Percentiles rank a stretch among this genome's conserved stretches.
These are phyloP conservation scores for Fusarium cyanostomum DNA, from an alignment of 2,329 filamentous ascomycete species.

Conservation along the genomic window DNA sequence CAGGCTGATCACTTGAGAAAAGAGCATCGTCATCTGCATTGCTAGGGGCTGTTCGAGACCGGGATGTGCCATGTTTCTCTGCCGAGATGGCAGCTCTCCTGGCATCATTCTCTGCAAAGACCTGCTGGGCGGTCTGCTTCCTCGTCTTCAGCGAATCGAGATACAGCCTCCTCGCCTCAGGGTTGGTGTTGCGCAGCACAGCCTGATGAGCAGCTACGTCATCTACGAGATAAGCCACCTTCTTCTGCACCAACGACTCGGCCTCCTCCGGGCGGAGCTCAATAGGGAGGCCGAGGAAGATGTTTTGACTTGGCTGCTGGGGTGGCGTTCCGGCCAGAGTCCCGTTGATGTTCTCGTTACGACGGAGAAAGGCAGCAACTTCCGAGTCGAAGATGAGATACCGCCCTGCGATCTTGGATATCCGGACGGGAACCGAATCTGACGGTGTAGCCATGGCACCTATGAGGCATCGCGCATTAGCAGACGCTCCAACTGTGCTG, in stretches of 20 bases:
- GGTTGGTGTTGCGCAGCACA: conserved; percentile 66
- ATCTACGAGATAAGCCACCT: conserved; percentile 81
- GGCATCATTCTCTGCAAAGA: conserved; percentile 52
- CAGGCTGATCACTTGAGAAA: conserved; percentile 33
- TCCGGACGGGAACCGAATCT: conserved; percentile 67
- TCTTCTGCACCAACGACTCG: conserved; percentile 78
- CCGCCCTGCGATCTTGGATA: conserved; percentile 80
- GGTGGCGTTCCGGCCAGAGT: conserved; percentile 88
- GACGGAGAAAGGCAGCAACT: conserved; percentile 79
- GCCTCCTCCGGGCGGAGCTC: conserved; percentile 94
- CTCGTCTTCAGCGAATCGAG: conserved; percentile 63
- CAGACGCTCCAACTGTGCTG: conserved; percentile 10
- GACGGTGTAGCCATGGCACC: conserved; percentile 36
- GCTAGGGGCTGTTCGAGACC: background rate
- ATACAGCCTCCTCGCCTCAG: conserved; percentile 69
- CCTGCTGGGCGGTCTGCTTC: conserved; percentile 54
- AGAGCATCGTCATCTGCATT: conserved; percentile 24
- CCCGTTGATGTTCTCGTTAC: conserved; percentile 84
- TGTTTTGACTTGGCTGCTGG: conserved; percentile 92
- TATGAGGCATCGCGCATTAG: conserved; percentile 32
- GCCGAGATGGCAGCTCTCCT: conserved; percentile 47
- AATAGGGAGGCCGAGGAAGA: conserved; percentile 88
- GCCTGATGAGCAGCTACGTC: conserved; percentile 76
- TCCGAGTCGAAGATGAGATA: conserved; percentile 92
- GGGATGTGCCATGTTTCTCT: conserved; percentile 27